Percentiles rank a stretch among this genome's conserved stretches.
Evolutionary conservation across 371 early-diverging fungal species (phyloP).

Genomic region (Batkoa obscura): DNA sequence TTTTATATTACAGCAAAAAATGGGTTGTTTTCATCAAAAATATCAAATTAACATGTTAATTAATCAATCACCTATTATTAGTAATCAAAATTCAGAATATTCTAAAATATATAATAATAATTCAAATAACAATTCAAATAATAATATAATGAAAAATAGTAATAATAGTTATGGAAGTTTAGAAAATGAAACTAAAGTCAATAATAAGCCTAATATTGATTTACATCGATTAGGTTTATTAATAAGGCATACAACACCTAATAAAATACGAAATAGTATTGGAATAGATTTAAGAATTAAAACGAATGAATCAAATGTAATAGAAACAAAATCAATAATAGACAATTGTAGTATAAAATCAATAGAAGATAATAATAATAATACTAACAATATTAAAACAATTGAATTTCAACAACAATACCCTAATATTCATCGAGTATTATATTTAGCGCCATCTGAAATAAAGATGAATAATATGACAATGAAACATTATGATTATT

Average conservation of each 20-base stretch:
- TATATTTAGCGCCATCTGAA: neutral
- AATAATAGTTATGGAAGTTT: neutral
- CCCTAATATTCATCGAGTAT: too few species aligned
- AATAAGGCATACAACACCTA: neutral
- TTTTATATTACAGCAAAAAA: slow-evolving; percentile 41
- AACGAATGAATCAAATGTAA: neutral
- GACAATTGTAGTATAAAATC: neutral
- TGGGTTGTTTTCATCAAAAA: slow-evolving; percentile 37
- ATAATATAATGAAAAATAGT: too few species aligned
- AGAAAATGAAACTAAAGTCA: too few species aligned
- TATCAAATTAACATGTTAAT: neutral
- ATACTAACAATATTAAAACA: too few species aligned
- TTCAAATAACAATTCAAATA: too few species aligned
- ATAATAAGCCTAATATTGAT: neutral
- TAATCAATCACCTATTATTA: neutral
- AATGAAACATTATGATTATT: neutral
- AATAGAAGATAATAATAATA: too few species aligned
- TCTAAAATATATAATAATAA: too few species aligned
- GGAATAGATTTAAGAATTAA: neutral
- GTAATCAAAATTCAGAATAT: neutral
- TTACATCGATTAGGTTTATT: neutral
- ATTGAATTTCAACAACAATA: too few species aligned
- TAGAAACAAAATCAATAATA: neutral
- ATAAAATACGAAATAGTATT: neutral
- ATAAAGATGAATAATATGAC: neutral